Conservation (phyloP, 2,329 filamentous ascomycete species). For the Periconia digitata region DNA sequence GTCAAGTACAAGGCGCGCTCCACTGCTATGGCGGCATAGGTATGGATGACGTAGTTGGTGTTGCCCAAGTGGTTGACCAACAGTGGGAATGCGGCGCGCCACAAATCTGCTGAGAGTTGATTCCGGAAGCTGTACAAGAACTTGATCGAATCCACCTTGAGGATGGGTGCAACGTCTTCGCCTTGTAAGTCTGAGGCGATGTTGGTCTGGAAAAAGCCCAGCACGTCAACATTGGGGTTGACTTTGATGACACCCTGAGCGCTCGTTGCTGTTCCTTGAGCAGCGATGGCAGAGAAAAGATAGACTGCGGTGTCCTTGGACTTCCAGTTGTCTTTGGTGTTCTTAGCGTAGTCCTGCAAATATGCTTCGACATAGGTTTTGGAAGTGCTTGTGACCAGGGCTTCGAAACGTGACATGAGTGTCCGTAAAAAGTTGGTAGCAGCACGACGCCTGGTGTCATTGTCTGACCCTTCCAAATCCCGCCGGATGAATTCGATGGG, state of each 20-base stretch:
- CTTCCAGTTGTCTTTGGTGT: constrained; percentile 76
- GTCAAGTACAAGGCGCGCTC: constrained; percentile 86
- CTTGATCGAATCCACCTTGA: constrained; percentile 98
- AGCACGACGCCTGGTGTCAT: constrained; percentile 85
- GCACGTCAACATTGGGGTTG: constrained; percentile 78
- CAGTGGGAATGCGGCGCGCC: constrained; percentile 85
- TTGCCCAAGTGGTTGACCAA: constrained; percentile 90
- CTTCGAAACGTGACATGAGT: constrained; percentile 85
- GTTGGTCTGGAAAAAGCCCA: constrained; percentile 92
- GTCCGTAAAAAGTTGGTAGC: constrained; percentile 93
- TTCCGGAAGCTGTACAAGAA: constrained; percentile 97
- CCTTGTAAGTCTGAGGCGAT: constrained; percentile 84
- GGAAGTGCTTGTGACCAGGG: constrained; percentile 82
- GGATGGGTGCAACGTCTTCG: constrained; percentile 73
- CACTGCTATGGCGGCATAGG: constrained; percentile 94
- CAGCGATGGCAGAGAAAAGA: constrained; percentile 89
- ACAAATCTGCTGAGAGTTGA: constrained; percentile 87
- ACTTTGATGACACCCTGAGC: constrained; percentile 88
- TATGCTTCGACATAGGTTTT: constrained; percentile 86
- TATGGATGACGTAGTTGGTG: constrained; percentile 94
- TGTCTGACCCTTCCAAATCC: constrained; percentile 94
- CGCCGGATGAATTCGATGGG: constrained; percentile 97
- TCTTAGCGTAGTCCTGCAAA: constrained; percentile 71
- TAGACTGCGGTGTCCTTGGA: constrained; percentile 98
- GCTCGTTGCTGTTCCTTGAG: constrained; percentile 84